Evolutionary conservation across 1,139 yeast genomes (phyloP).

Genomic region (Saccharomycopsis crataegensis): DNA sequence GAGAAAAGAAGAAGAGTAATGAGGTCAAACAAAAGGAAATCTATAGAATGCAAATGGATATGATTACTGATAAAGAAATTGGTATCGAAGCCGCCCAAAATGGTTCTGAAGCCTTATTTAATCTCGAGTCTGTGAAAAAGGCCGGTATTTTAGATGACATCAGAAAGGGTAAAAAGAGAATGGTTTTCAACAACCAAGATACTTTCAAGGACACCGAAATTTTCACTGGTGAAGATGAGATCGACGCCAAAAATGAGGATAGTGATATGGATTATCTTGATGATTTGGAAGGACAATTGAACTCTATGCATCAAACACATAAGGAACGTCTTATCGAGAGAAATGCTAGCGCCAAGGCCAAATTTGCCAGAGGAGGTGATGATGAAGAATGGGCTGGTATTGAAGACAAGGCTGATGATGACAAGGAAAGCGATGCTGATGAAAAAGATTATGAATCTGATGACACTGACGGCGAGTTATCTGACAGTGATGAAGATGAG

Average conservation of each 20-base stretch:
- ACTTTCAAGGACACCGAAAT: slow-evolving; percentile 37
- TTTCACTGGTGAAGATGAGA: slow-evolving; percentile 32
- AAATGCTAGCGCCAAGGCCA: slow-evolving; percentile 75
- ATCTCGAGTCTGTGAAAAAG: slow-evolving; percentile 73
- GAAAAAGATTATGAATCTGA: slow-evolving; percentile 30
- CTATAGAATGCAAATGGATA: slow-evolving; percentile 89
- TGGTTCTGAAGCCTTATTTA: slow-evolving; percentile 78
- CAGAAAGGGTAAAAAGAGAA: slow-evolving; percentile 74
- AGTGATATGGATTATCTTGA: slow-evolving; percentile 55
- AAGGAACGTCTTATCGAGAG: slow-evolving; percentile 70
- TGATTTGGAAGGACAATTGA: slow-evolving; percentile 71
- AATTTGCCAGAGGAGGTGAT: slow-evolving; percentile 71
- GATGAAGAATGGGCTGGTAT: slow-evolving; percentile 89
- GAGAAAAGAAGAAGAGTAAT: slow-evolving; percentile 76
- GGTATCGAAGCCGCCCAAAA: slow-evolving; percentile 89
- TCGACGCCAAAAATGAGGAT: slow-evolving; percentile 30
- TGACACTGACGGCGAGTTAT: slow-evolving; percentile 32
- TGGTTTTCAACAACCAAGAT: slow-evolving; percentile 58
- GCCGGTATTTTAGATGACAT: slow-evolving; percentile 73
- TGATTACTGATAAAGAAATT: slow-evolving; percentile 87
- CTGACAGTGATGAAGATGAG: slow-evolving; percentile 67
- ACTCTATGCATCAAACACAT: slow-evolving; percentile 70
- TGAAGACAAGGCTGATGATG: slow-evolving; percentile 35
- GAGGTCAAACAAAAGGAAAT: slow-evolving; percentile 85
- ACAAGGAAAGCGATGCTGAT: slow-evolving; percentile 34